Conservation (phyloP, 225 moss, liverwort and hornwort genomes). For the Straminergon stramineum region DNA sequence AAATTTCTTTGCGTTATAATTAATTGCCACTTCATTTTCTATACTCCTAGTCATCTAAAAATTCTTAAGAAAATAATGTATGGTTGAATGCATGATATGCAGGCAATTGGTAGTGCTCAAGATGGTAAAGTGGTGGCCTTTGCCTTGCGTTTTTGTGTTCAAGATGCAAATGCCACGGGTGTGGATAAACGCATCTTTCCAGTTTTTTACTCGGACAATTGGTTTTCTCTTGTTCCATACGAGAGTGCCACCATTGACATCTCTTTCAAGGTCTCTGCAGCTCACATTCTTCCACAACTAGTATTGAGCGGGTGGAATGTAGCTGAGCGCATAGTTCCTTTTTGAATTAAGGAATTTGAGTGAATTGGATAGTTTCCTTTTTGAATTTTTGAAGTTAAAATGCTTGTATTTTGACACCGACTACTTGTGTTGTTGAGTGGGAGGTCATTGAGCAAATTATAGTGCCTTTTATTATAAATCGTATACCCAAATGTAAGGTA, state of each 20-base stretch:
- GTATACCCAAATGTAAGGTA: too few species aligned
- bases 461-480: background rate
- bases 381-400: background rate
- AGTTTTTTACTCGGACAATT: slow-evolving; percentile 53
- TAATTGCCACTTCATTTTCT: background rate
- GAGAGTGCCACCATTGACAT: slow-evolving; percentile 39
- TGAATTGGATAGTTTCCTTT: background rate
- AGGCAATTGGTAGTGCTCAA: background rate
- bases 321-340: background rate
- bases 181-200: slow-evolving; percentile 56
- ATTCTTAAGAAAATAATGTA: background rate
- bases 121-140: slow-evolving; percentile 38
- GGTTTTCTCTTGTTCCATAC: slow-evolving; percentile 60
- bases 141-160: slow-evolving; percentile 42
- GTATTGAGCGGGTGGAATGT: slow-evolving; percentile 73
- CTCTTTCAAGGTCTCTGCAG: slow-evolving; percentile 21
- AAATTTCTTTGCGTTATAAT: background rate
- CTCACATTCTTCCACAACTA: slow-evolving; percentile 21
- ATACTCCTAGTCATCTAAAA: too few species aligned
- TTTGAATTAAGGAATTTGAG: background rate
- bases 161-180: background rate
- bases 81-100: background rate
- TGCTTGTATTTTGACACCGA: background rate
- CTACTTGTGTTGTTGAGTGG: background rate
- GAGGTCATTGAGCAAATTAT: background rate